Conservation (phyloP, 495 filamentous ascomycete genomes). For the Hypoxylon trugodes region DNA sequence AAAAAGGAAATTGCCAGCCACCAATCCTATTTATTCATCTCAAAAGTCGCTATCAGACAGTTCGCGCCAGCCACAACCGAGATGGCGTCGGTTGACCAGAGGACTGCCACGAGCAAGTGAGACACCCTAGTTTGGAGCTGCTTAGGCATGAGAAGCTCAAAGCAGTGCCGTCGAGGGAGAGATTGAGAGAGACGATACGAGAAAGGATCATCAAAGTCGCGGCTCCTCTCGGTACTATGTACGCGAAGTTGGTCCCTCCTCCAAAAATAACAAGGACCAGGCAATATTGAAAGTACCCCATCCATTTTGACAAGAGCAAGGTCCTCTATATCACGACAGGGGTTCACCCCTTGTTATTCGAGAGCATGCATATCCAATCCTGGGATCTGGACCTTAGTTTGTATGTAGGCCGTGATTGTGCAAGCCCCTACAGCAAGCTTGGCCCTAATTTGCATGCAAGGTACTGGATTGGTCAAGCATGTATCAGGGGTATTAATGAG, state of each 20-base stretch:
- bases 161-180: not conserved
- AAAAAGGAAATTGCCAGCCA: conserved; percentile 11
- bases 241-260: conserved; percentile 27
- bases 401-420: conserved; percentile 34
- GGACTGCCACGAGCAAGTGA: conserved; percentile 33
- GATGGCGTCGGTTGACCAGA: conserved; percentile 11
- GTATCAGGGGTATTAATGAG: conserved; percentile 31
- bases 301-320: conserved; percentile 19
- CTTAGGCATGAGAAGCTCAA: not conserved
- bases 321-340: conserved; percentile 33
- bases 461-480: conserved; percentile 24
- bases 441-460: conserved; percentile 34
- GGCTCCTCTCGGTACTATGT: conserved; percentile 13
- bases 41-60: conserved; percentile 13
- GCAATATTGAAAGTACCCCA: no score
- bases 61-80: conserved; percentile 32
- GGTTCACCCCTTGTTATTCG: conserved; percentile 23
- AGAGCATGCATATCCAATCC: conserved; percentile 39
- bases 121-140: conserved; percentile 2
- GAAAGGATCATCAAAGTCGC: conserved; percentile 21
- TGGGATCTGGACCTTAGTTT: conserved; percentile 33
- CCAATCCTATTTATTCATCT: conserved; percentile 15
- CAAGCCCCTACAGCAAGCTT: conserved; percentile 31
- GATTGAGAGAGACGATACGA: not conserved
- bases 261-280: conserved; percentile 1